Conservation (phyloP, 148 eudicot species). For the Persicaria tinctoria region DNA sequence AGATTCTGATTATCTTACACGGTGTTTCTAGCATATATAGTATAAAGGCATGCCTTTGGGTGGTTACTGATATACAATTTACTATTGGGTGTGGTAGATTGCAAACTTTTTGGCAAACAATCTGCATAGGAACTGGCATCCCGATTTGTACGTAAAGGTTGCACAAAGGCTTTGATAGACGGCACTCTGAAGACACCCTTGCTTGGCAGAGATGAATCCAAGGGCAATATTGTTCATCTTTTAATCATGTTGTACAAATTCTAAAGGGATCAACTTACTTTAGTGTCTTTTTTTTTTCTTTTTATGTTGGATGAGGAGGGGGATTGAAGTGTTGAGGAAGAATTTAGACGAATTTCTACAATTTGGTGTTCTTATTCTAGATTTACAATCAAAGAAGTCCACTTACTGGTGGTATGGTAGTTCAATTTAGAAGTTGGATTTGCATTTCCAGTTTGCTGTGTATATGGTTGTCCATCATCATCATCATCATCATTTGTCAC, state of each 20-base stretch:
- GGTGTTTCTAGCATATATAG: not conserved
- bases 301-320: not conserved
- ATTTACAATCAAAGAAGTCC: not conserved
- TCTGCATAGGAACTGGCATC: constrained; percentile 82
- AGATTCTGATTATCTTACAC: not conserved
- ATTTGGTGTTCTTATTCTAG: not conserved
- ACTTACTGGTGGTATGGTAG: not conserved
- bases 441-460: not conserved
- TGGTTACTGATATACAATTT: not conserved
- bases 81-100: constrained; percentile 40
- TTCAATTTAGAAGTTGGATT: not conserved
- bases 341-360: not conserved
- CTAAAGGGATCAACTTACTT: not conserved
- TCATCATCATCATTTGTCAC: not conserved
- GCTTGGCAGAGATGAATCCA: not conserved
- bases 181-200: not conserved
- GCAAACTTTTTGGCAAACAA: constrained; percentile 88
- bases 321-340: constrained; percentile 1
- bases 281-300: not conserved
- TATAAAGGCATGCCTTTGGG: not conserved
- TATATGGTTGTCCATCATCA: not conserved
- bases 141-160: constrained; percentile 74
- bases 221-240: not conserved
- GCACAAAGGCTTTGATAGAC: constrained; percentile 61
- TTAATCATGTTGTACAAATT: not conserved